phyloP scores from a whole-genome alignment of 352 stramenopile species.

The Peronospora belbahrii region DNA sequence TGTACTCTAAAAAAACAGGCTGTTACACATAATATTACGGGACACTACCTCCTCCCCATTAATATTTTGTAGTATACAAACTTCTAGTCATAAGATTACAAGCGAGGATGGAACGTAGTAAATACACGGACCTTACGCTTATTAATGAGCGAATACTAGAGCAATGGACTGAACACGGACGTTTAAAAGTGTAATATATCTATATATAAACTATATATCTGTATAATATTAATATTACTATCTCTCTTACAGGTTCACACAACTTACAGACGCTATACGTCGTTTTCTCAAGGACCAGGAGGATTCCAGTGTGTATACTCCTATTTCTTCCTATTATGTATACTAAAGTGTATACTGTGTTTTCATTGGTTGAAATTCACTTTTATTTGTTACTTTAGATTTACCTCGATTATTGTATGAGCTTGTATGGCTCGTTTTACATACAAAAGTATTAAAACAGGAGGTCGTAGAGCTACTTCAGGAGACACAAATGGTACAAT shows the following conservation, averaged over 20 bases:
- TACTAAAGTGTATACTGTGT: no score
- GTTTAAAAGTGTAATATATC: conserved; percentile 45
- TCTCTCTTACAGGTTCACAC: conserved; percentile 23
- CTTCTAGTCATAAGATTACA: conserved; percentile 12
- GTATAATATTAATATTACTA: no score
- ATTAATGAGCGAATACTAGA: conserved; percentile 51
- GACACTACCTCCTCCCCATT: no score
- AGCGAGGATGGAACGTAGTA: conserved; percentile 21
- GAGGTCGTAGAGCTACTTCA: conserved; percentile 66
- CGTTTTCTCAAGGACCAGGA: conserved; percentile 19
- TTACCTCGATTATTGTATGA: conserved; percentile 69
- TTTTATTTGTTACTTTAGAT: conserved; percentile 14
- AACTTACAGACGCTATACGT: conserved; percentile 35
- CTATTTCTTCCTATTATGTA: no score
- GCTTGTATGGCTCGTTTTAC: conserved; percentile 66
- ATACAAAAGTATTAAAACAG: conserved; percentile 61
- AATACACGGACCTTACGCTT: conserved; percentile 26
- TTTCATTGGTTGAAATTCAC: no score
- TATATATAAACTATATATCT: no score
- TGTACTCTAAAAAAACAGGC: no score
- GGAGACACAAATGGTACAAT: conserved; percentile 44
- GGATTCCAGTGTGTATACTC: conserved; percentile 10
- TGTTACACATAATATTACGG: not conserved
- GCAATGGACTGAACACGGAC: conserved; percentile 58
- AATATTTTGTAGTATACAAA: conserved; percentile 14